A percentile compares a stretch with the other conserved stretches of the same genome.
phyloP scores from a whole-genome alignment of 1,139 yeast species.

The Kluyveromyces marxianus region DNA sequence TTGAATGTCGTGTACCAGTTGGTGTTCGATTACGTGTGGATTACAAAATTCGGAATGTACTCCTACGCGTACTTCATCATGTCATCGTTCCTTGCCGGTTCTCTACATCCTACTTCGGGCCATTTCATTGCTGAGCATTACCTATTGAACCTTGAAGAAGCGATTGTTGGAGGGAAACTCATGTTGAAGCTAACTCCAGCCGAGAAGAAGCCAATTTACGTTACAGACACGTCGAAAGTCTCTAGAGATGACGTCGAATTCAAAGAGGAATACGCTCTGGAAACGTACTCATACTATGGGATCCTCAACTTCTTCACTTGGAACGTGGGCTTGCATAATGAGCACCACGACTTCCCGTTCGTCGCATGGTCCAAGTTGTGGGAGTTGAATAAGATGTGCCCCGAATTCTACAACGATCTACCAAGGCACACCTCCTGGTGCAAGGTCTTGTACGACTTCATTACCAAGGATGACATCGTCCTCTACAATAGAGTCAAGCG shows the following conservation, averaged over 20 bases:
- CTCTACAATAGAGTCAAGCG: constrained; percentile 81
- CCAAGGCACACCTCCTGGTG: constrained; percentile 78
- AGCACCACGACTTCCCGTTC: constrained; percentile 92
- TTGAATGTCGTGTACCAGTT: constrained; percentile 60
- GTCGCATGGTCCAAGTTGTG: constrained; percentile 85
- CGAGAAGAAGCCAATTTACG: constrained; percentile 7
- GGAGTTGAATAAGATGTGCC: constrained; percentile 55
- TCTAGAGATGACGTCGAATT: constrained; percentile 11
- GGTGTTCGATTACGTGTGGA: constrained; percentile 48
- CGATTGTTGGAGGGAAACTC: constrained; percentile 12
- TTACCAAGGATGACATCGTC: constrained; percentile 57
- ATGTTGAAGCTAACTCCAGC: constrained; percentile 10
- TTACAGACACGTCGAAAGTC: constrained; percentile 8
- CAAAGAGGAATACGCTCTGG: constrained; percentile 30
- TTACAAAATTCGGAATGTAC: constrained; percentile 54
- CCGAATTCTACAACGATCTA: constrained; percentile 74
- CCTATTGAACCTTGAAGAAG: constrained; percentile 37
- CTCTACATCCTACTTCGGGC: constrained; percentile 90
- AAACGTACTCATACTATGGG: constrained; percentile 87
- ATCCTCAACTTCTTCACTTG: constrained; percentile 68
- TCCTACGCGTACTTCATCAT: constrained; percentile 59
- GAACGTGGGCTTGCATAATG: constrained; percentile 92
- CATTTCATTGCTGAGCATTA: constrained; percentile 94
- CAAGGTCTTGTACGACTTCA: constrained; percentile 66
- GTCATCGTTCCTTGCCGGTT: constrained; percentile 83